A percentile compares a stretch with the other conserved stretches of the same genome.
phyloP scores from a whole-genome alignment of 129 eudicot genomes.

The Calendula officinalis region DNA sequence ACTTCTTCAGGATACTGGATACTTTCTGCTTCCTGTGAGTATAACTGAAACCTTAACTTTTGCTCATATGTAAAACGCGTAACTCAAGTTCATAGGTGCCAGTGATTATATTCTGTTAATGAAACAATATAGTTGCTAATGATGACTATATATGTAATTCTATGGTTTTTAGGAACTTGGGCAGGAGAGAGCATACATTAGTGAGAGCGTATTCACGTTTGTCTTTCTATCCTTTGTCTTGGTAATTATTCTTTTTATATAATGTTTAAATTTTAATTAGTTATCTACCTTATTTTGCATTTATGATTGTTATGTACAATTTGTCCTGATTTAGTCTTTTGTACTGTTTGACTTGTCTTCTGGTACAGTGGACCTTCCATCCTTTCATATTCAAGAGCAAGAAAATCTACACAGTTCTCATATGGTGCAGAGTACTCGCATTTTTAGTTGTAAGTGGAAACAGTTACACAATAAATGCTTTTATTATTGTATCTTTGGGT shows the following conservation, averaged over 20 bases:
- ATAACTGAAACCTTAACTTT: not conserved
- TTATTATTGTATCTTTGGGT: conserved; percentile 24
- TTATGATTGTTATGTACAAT: conserved; percentile 32
- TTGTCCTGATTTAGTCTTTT: conserved; percentile 25
- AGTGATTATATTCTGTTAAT: too few relatives aligned
- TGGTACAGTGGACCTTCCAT: conserved; percentile 94
- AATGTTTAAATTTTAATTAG: not conserved
- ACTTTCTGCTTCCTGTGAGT: conserved; percentile 84
- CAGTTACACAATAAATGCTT: conserved; percentile 20
- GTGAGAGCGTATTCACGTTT: conserved; percentile 78
- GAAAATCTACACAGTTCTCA: conserved; percentile 90
- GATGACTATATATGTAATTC: not conserved
- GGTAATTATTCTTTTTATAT: conserved; percentile 47
- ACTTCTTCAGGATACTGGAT: conserved; percentile 78
- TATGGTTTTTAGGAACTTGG: conserved; percentile 72
- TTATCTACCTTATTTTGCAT: conserved; percentile 2
- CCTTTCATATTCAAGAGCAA: conserved; percentile 93
- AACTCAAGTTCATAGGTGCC: too few relatives aligned
- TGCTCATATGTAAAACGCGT: not conserved
- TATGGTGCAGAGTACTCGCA: conserved; percentile 98
- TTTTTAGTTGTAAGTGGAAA: conserved; percentile 79
- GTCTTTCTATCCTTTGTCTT: conserved; percentile 68
- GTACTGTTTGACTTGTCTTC: conserved; percentile 32
- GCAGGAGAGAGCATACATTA: conserved; percentile 78
- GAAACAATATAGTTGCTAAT: too few relatives aligned